Evolutionary conservation across 176 grass and related monocot genomes (phyloP), one percentile per base, ranked within the genome.

Genomic region (Oryza coarctata): DNA sequence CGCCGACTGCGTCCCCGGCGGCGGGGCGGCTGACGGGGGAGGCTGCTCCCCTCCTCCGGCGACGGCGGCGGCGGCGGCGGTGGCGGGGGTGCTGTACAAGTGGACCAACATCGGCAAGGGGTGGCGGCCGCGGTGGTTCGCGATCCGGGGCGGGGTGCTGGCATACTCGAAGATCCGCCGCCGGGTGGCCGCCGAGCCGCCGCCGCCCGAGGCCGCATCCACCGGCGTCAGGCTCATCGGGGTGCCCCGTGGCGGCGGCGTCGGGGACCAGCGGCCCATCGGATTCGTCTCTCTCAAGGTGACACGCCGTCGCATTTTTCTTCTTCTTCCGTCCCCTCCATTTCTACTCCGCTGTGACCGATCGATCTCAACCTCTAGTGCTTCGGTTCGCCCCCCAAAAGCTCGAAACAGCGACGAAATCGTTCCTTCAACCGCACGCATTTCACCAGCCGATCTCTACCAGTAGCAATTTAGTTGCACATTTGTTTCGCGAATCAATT

Each of bases 101-200:
- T 98, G 92, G 95, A 98, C 95, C 43, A 98, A 98, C 88, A 89
- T 93, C 76, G 88, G 95, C 31, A 86, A 86, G 57, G 95, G 95
- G 3, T 98, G 95, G 95, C 91, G 92, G 52, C 88, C 87, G 41
- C 87, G 95, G 20, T 93, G 90, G 95, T 98, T 98, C 86, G 84
- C 89, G 41, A 86, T 98, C 81, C 85, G 84, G 55, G 89, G 90
- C 29, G 95, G 92, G 64, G 84, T 98, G 9, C 91, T 98, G 67
- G 70, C 92, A 32, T 98, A 98, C 83, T 98, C 73, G 14, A 98
- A 93, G 92, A 93, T 95, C 88, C 90, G 65, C 20, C 84, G 84
- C 5, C 92, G 82, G 63, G 87, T 79, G 11, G 72, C 79, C 0
- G 83, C 55, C 0, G 70, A 83, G 3, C 61, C 74, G 33, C 12